Evolutionary conservation across 1,284 basidiomycete genomes (phyloP).

Genomic region (Anthracocystis panici-leucophaei): DNA sequence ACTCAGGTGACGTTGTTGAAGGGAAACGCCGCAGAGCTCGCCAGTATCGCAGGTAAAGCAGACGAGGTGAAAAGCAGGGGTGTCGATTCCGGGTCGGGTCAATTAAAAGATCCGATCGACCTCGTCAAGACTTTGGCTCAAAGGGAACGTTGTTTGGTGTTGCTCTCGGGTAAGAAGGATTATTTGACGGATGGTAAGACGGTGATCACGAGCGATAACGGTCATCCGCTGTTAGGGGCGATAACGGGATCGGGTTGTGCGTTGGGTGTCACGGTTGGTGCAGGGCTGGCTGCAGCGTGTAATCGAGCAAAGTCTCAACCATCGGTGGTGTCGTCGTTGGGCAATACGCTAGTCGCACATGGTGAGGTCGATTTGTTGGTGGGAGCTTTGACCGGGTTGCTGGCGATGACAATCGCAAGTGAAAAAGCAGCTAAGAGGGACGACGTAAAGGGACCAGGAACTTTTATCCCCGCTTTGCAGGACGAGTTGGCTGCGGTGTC

Average conservation of each 20-base stretch:
- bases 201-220: constrained; percentile 81
- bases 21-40: constrained; percentile 93
- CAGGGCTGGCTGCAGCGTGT: constrained; percentile 79
- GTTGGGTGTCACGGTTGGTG: constrained; percentile 80
- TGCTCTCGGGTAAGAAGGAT: constrained; percentile 84
- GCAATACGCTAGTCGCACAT: constrained; percentile 48
- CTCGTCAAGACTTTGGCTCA: constrained; percentile 81
- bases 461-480: constrained; percentile 86
- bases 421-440: constrained; percentile 80
- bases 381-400: constrained; percentile 73
- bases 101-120: constrained; percentile 79
- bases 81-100: constrained; percentile 84
- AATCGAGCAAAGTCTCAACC: constrained; percentile 47
- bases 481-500: constrained; percentile 75
- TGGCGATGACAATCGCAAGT: constrained; percentile 85
- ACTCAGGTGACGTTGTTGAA: constrained; percentile 95
- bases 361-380: constrained; percentile 45
- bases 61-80: constrained; percentile 81
- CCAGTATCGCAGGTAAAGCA: constrained; percentile 77
- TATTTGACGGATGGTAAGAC: constrained; percentile 85
- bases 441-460: constrained; percentile 84
- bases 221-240: constrained; percentile 79
- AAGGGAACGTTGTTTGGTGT: constrained; percentile 83
- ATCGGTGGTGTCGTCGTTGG: constrained; percentile 15
- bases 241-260: constrained; percentile 94